Conservation (phyloP, 106 monocot species). For the Gastrodia elata region DNA sequence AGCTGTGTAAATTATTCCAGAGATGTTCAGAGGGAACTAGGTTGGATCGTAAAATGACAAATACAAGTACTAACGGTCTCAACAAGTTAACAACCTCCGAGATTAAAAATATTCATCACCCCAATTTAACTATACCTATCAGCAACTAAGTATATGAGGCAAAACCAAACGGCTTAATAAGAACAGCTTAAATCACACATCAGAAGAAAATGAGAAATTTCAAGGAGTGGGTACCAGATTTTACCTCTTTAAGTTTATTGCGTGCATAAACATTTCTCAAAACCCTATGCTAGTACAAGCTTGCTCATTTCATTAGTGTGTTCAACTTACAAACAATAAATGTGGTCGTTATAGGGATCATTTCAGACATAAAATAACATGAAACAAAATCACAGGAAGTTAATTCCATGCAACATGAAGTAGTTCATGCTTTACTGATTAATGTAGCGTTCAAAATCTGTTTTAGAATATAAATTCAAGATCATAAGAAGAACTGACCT, state of each 20-base stretch:
- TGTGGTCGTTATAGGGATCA: neutral
- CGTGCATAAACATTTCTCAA: neutral
- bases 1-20: too few species aligned
- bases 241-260: neutral
- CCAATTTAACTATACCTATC: too few species aligned
- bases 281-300: neutral
- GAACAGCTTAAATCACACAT: too few species aligned
- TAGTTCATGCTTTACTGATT: neutral
- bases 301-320: neutral
- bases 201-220: neutral
- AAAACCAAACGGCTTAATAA: too few species aligned
- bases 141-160: too few species aligned
- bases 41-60: too few species aligned
- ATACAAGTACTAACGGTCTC: too few species aligned
- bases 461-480: neutral
- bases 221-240: neutral
- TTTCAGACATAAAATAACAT: neutral
- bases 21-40: too few species aligned
- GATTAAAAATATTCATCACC: too few species aligned
- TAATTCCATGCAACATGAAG: neutral
- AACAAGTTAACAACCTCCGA: too few species aligned
- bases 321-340: neutral
- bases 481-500: conserved; percentile 25
- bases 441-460: neutral
- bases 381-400: neutral